Percentiles rank a stretch among this genome's conserved stretches.
phyloP scores from a whole-genome alignment of 2,329 filamentous ascomycete genomes.

The Fusarium penzigii region DNA sequence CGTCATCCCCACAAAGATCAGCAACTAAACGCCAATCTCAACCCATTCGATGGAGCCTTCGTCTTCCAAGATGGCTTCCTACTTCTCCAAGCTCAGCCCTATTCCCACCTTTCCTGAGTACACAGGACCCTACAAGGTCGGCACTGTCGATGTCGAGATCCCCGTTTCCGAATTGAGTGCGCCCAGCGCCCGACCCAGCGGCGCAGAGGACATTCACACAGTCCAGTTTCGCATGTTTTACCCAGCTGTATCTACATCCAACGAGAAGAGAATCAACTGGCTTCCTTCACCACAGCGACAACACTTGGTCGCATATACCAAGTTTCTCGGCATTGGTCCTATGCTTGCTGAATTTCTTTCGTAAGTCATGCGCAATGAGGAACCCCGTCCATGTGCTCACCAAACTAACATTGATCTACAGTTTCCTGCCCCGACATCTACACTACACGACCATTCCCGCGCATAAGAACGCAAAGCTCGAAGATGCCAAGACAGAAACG shows the following conservation, averaged over 20 bases:
- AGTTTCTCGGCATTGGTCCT: conserved; percentile 69
- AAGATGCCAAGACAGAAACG: conserved; percentile 47
- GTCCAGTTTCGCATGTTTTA: conserved; percentile 84
- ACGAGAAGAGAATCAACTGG: conserved; percentile 68
- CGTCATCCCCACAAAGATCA: neutral
- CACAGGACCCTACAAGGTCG: conserved; percentile 69
- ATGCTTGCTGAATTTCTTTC: conserved; percentile 60
- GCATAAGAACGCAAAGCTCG: conserved; percentile 68
- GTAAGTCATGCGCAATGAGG: conserved; percentile 41
- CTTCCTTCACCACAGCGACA: conserved; percentile 74
- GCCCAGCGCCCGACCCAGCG: conserved; percentile 54
- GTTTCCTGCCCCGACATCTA: conserved; percentile 69
- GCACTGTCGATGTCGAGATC: conserved; percentile 76
- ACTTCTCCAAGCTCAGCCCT: conserved; percentile 62
- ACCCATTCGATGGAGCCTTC: conserved; percentile 21
- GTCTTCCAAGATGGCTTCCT: conserved; percentile 44
- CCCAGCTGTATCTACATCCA: conserved; percentile 58
- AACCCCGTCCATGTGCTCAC: conserved; percentile 1
- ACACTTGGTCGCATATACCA: conserved; percentile 73
- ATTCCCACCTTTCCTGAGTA: conserved; percentile 74
- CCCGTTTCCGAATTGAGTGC: conserved; percentile 61
- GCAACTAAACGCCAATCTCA: neutral
- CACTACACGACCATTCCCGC: conserved; percentile 74
- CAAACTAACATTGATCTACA: conserved; percentile 29
- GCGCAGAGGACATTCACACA: conserved; percentile 63